Conservation (phyloP, 2,329 filamentous ascomycete species). For the Microascus cirrosus region DNA sequence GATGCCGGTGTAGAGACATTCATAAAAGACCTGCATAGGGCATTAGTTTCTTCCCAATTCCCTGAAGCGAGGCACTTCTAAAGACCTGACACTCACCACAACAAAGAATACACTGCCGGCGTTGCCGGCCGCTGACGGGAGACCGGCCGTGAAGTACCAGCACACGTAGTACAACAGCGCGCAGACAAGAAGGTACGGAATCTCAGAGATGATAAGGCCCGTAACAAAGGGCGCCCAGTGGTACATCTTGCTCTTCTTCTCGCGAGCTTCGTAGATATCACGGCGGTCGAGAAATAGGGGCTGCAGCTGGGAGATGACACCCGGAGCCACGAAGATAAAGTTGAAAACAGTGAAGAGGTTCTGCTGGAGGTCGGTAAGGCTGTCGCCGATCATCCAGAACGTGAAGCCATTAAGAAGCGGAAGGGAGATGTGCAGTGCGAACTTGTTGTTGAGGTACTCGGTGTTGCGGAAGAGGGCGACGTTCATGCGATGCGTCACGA, state of each 20-base stretch:
- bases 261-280: slow-evolving; percentile 45
- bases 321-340: slow-evolving; percentile 50
- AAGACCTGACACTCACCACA: no score
- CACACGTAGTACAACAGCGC: slow-evolving; percentile 55
- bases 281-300: slow-evolving; percentile 45
- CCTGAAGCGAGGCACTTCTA: no score
- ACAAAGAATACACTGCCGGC: slow-evolving; percentile 42
- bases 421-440: slow-evolving; percentile 40
- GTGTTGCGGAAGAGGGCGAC: slow-evolving; percentile 53
- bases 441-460: slow-evolving; percentile 55
- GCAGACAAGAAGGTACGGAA: slow-evolving; percentile 57
- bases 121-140: no score
- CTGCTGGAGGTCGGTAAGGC: slow-evolving; percentile 37
- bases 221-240: slow-evolving; percentile 55
- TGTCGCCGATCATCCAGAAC: slow-evolving; percentile 47
- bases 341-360: slow-evolving; percentile 50
- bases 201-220: slow-evolving; percentile 54
- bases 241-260: slow-evolving; percentile 52
- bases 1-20: slow-evolving; percentile 49
- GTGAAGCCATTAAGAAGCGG: slow-evolving; percentile 51
- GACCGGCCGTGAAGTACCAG: slow-evolving; percentile 40
- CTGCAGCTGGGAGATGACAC: slow-evolving; percentile 46
- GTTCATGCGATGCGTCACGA: slow-evolving; percentile 54
- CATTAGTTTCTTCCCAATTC: no score
- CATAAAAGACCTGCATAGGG: no score